Evolutionary conservation across 1,139 yeast species (phyloP), one percentile per base, ranked within the genome.

Genomic region (Candida sp.): DNA sequence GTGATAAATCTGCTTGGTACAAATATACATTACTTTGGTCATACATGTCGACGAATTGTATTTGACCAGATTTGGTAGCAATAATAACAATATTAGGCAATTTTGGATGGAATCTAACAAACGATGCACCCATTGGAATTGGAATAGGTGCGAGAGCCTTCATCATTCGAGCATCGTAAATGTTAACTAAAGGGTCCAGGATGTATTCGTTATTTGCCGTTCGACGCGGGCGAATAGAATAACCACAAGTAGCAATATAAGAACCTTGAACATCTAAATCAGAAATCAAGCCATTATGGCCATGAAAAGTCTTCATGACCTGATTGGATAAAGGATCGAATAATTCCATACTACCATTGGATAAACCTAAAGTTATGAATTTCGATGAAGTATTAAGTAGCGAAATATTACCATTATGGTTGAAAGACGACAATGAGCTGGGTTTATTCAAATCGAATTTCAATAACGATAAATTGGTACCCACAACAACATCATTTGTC

Each of bases 111-210:
- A 91, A 75, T 41, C 86, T 76, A 1, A 87, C 95, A 58, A 79
- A 86, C 5, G 88, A 77, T 1, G 98, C 97, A 4, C 98, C 98
- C 0, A 90, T 85, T 0, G 96, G 88, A 60, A 90, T 90, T 2
- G 97, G 83, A 4, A 91, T 72, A 2, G 98, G 97, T 0, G 96
- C 74, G 44, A 86, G 63, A 2, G 93, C 77, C 46, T 81, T 77
- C 80, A 88, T 74, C 51, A 82, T 79, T 48, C 96, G 75, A 32
- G 89, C 63, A 60, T 93, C 99, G 61, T 81, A 90, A 19, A 89
- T 82, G 51, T 84, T 85, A 22, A 93, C 93, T 52, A 91, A 74
- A 0, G 96, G 93, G 58, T 93, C 99, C 29, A 66, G 69, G 47
- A 71, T 57, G 43, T 58, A 66, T 42, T 68, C 73, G 40, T 55